These are phyloP conservation scores for Phytophthora europaea DNA, from an alignment of 352 stramenopile genomes.

Conservation along the genomic window DNA sequence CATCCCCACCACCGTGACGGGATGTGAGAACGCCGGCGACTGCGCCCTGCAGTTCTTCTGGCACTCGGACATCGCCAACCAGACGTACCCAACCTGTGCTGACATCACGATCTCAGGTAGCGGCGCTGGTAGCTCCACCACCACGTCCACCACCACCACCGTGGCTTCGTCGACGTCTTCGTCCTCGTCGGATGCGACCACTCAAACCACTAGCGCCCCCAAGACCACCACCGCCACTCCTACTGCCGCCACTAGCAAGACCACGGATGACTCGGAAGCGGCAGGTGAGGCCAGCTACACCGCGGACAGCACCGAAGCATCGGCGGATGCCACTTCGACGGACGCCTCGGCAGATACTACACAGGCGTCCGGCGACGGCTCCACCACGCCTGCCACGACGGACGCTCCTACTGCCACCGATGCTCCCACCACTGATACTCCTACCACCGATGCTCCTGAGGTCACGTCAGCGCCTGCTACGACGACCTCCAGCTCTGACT, in stretches of 20 bases:
- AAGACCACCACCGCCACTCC: slow-evolving; percentile 7
- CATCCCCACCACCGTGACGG: slow-evolving; percentile 46
- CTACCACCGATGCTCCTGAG: slow-evolving; percentile 7
- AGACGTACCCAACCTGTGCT: slow-evolving; percentile 42
- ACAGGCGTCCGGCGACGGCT: neutral
- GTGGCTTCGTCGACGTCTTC: neutral
- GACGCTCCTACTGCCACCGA: neutral
- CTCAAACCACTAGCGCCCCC: slow-evolving; percentile 7
- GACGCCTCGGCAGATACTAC: neutral
- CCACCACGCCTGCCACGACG: slow-evolving; percentile 5
- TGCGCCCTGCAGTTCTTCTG: slow-evolving; percentile 45
- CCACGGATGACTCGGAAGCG: slow-evolving; percentile 24
- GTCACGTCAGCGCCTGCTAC: slow-evolving; percentile 9
- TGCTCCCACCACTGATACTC: slow-evolving; percentile 3
- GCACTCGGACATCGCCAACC: slow-evolving; percentile 38
- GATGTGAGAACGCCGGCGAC: slow-evolving; percentile 44
- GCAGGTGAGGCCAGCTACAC: slow-evolving; percentile 23
- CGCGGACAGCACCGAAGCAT: neutral
- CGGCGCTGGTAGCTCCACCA: slow-evolving; percentile 18
- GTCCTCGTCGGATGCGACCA: slow-evolving; percentile 16
- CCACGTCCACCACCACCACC: neutral
- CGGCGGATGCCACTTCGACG: neutral
- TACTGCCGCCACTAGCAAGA: slow-evolving; percentile 8
- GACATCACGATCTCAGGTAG: slow-evolving; percentile 40
- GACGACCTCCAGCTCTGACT: neutral